A percentile compares a stretch with the other conserved stretches of the same genome.
These are phyloP conservation scores for Knoxdaviesia proteae DNA, from an alignment of 2,329 filamentous ascomycete genomes.

Conservation along the genomic window DNA sequence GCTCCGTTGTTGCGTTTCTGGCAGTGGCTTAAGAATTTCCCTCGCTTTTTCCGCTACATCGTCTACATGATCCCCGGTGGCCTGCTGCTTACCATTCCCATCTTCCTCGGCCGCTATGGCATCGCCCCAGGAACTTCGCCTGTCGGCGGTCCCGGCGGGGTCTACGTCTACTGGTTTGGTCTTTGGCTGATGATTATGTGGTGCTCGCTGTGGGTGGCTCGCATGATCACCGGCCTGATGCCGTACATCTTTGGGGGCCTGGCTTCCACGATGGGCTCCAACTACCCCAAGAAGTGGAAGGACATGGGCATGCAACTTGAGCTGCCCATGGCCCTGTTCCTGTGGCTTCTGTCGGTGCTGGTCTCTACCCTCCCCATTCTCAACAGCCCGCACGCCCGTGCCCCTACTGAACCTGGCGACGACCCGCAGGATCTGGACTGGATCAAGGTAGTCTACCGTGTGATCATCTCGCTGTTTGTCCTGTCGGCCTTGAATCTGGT, in stretches of 20 bases:
- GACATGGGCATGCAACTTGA: conserved; percentile 76
- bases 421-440: conserved; percentile 37
- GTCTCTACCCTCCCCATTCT: conserved; percentile 73
- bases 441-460: conserved; percentile 64
- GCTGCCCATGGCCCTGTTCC: conserved; percentile 65
- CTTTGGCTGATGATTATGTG: conserved; percentile 91
- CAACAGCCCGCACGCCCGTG: conserved; percentile 19
- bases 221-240: conserved; percentile 29
- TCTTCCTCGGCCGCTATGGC: conserved; percentile 21
- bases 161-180: conserved; percentile 71
- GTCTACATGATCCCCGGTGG: conserved; percentile 26
- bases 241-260: conserved; percentile 25
- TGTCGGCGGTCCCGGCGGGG: conserved; percentile 47
- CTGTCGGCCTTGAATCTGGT: conserved; percentile 60
- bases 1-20: conserved; percentile 19
- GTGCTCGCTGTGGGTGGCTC: conserved; percentile 68
- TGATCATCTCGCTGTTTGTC: conserved; percentile 71
- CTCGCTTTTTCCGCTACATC: conserved; percentile 26
- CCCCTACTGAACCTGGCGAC: conserved; percentile 10
- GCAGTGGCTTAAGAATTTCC: conserved; percentile 25
- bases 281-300: conserved; percentile 81
- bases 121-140: conserved; percentile 19
- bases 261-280: conserved; percentile 57
- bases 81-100: conserved; percentile 22
- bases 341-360: conserved; percentile 78